phyloP scores from a whole-genome alignment of 495 filamentous ascomycete genomes.

The Penicillium coffeae region DNA sequence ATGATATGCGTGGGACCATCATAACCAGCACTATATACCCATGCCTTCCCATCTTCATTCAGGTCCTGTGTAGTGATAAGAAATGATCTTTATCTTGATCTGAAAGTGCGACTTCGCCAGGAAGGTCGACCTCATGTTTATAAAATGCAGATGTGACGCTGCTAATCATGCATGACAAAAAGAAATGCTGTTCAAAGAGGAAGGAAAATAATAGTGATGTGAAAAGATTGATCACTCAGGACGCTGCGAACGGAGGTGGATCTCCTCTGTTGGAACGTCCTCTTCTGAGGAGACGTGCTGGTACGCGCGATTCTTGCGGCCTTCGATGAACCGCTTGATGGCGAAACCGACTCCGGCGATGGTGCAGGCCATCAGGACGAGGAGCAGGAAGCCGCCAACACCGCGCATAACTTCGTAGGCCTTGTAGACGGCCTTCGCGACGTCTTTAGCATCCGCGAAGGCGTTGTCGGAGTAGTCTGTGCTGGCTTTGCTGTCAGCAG shows the following conservation, averaged over 20 bases:
- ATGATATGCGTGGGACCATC: constrained; percentile 28
- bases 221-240: constrained; percentile 8
- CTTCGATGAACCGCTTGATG: constrained; percentile 21
- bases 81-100: background rate
- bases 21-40: constrained; percentile 19
- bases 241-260: constrained; percentile 13
- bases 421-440: constrained; percentile 29
- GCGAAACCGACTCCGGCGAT: constrained; percentile 23
- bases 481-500: constrained; percentile 1
- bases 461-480: constrained; percentile 4
- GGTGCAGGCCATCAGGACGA: constrained; percentile 26
- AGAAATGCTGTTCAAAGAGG: background rate
- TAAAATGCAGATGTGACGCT: constrained; percentile 15
- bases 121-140: constrained; percentile 4
- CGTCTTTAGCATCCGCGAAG: constrained; percentile 27
- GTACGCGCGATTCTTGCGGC: constrained; percentile 29
- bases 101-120: constrained; percentile 2
- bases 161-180: constrained; percentile 10
- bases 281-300: constrained; percentile 34
- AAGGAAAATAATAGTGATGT: background rate
- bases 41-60: constrained; percentile 14
- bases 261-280: constrained; percentile 23
- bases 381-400: constrained; percentile 31
- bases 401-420: constrained; percentile 36
- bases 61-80: constrained; percentile 2